phyloP scores from a whole-genome alignment of 1,284 basidiomycete species.

The Trichosporon asahii region DNA sequence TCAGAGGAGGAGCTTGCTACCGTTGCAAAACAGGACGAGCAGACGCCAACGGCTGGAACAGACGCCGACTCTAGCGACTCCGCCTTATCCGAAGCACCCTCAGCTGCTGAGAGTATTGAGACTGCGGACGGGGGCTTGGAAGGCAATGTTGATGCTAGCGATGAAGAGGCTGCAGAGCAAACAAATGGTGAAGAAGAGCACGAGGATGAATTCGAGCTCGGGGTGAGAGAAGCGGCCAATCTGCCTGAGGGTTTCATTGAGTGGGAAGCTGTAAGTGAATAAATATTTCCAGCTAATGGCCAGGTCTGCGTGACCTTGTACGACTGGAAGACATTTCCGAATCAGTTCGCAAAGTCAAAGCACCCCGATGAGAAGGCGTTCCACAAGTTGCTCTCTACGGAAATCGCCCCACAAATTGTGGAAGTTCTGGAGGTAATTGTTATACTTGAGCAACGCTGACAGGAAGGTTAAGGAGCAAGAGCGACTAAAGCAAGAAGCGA shows the following conservation, averaged over 20 bases:
- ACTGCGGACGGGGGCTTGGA: slow-evolving; percentile 3
- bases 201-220: slow-evolving; percentile 16
- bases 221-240: slow-evolving; percentile 38
- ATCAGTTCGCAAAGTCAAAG: slow-evolving; percentile 53
- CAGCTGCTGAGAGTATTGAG: not conserved
- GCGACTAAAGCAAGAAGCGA: slow-evolving; percentile 50
- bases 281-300: not conserved
- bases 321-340: slow-evolving; percentile 55
- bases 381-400: slow-evolving; percentile 50
- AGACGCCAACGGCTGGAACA: not conserved
- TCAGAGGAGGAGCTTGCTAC: slow-evolving; percentile 46
- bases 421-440: slow-evolving; percentile 46
- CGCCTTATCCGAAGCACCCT: not conserved
- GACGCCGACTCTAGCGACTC: not conserved
- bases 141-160: not conserved
- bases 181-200: not conserved
- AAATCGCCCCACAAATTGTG: slow-evolving; percentile 53
- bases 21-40: too few relatives aligned
- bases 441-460: not conserved
- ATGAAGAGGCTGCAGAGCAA: slow-evolving; percentile 1
- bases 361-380: slow-evolving; percentile 56
- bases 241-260: slow-evolving; percentile 49
- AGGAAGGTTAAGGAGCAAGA: slow-evolving; percentile 47
- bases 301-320: slow-evolving; percentile 55
- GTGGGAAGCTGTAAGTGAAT: slow-evolving; percentile 53